A percentile compares a stretch with the other conserved stretches of the same genome.
phyloP scores from a whole-genome alignment of 2,329 filamentous ascomycete genomes.

The Monosporascus sp. region DNA sequence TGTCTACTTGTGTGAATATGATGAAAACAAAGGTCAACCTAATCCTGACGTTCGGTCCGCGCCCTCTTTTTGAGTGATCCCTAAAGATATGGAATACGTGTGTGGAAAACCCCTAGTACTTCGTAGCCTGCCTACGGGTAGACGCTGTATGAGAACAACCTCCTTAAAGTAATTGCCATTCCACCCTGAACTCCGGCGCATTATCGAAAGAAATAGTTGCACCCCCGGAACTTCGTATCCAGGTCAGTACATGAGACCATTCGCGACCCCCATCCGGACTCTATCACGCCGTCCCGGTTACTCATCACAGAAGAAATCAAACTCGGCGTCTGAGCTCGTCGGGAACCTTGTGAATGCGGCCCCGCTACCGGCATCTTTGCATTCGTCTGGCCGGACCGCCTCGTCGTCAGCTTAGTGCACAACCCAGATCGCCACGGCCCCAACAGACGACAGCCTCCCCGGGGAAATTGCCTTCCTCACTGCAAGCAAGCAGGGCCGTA shows the following conservation, averaged over 20 bases:
- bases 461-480: too few relatives aligned
- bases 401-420: neutral
- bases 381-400: constrained; percentile 27
- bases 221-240: neutral
- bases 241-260: neutral
- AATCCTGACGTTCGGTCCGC: neutral
- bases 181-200: neutral
- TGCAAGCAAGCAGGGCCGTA: too few relatives aligned
- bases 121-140: too few relatives aligned
- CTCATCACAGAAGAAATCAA: constrained; percentile 42
- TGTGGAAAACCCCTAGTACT: too few relatives aligned
- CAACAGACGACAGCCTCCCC: neutral
- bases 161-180: neutral
- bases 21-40: neutral
- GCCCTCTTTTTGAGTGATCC: neutral
- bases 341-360: constrained; percentile 27
- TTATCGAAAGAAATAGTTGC: neutral
- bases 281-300: neutral
- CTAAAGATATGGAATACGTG: too few relatives aligned
- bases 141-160: too few relatives aligned
- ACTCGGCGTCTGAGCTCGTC: constrained; percentile 36
- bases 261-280: neutral
- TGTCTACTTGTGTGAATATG: neutral
- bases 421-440: neutral
- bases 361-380: constrained; percentile 29